A percentile compares a stretch with the other conserved stretches of the same genome.
phyloP scores from a whole-genome alignment of 2,329 filamentous ascomycete species.

The Periconia sp. region DNA sequence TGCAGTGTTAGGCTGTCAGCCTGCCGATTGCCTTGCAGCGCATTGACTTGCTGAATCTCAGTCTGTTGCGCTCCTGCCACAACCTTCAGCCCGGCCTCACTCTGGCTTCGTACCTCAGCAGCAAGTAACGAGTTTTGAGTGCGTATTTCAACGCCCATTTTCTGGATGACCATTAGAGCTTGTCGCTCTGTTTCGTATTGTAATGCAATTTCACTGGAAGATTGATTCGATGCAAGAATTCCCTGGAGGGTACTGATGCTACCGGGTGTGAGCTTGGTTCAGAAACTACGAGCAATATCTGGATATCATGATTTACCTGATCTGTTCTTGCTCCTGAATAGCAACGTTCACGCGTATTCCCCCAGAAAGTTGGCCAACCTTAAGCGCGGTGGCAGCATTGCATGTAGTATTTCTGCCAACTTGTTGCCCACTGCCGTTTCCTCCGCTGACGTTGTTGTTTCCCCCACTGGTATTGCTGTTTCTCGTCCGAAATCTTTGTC shows the following conservation, averaged over 20 bases:
- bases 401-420: background rate
- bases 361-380: slow-evolving; percentile 7
- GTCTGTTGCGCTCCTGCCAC: background rate
- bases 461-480: background rate
- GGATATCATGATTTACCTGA: slow-evolving; percentile 11
- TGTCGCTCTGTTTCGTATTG: background rate
- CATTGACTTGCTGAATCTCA: slow-evolving; percentile 1
- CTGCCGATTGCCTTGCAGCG: background rate
- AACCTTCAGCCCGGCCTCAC: background rate
- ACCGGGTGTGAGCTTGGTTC: background rate
- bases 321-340: slow-evolving; percentile 23
- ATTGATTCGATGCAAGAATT: background rate
- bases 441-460: no score
- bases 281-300: background rate
- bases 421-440: background rate
- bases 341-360: slow-evolving; percentile 23
- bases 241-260: background rate
- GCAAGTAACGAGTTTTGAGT: slow-evolving; percentile 10
- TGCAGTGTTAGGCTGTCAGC: background rate
- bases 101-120: slow-evolving; percentile 4
- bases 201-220: background rate
- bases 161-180: slow-evolving; percentile 7
- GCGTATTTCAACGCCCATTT: slow-evolving; percentile 9
- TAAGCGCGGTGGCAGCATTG: background rate
- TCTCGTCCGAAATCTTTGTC: background rate